Evolutionary conservation across 2,329 filamentous ascomycete genomes (phyloP), one percentile per base, ranked within the genome.

Genomic region (Cytospora chrysosperma): DNA sequence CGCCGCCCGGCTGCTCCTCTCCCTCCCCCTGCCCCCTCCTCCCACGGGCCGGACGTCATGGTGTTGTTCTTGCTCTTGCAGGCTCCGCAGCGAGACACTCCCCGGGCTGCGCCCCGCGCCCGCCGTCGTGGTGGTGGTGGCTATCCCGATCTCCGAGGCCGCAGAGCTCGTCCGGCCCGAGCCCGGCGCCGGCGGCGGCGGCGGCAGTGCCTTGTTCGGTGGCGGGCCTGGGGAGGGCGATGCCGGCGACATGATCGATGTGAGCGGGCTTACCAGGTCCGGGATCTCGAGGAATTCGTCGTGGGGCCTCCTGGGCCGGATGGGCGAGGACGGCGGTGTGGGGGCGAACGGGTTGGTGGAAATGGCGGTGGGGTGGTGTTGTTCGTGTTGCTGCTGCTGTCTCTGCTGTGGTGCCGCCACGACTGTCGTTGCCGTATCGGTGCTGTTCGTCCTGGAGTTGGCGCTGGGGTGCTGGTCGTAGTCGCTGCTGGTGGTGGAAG

Each of bases 231-330:
- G 60, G 19, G 57, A 51, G 6, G 28, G 37, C 4, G 57, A 47
- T 17, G 61, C 49, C 19, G 61, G 62, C 19, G 27, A 51, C 24
- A 17, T 21, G 17, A 12, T 21, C 13, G 37, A 8, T 8, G 51
- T 40, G 13, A 65, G 50, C 50, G 59, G 63, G 59, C 59, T 65
- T 34, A 72, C 69, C 1, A 73, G 68, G 28, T 75, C 75, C 0
- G 76, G 75, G 7, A 78, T 76, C 66, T 76, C 74, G 5, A 78
- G 70, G 3, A 72, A 71, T 3, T 65, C 62, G 24, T 77, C 75
- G 54, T 77, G 75, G 0, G 75, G 75, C 1, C 76, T 72, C 1
- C 73, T 71, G 2, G 77, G 75, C 0, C 76, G 73, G 2, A 68
- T 68, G 0, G 78, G 76, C 2, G 75, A 75, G 2, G 69, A 61